Base-by-base conservation (phyloP, 2,329 filamentous ascomycete genomes). In the Aspergillus luchuensis region DNA sequence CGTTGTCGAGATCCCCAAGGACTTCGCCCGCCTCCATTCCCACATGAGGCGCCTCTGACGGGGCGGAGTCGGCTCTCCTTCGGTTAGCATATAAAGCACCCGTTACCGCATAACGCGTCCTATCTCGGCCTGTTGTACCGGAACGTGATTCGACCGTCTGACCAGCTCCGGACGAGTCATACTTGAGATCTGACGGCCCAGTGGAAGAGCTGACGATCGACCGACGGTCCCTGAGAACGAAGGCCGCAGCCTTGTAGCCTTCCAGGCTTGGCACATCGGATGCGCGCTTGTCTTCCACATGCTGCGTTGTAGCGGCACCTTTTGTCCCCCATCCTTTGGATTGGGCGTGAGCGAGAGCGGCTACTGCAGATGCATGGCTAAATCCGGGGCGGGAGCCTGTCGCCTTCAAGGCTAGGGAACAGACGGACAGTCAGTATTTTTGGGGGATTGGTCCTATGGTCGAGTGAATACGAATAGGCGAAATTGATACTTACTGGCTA, bases 21-120 rank as follows among this genome's bases (percentile, higher is more conserved):
- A 82, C 75, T 51, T 80, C 80, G 2, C 86, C 87, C 2, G 91
- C 91, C 28, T 91, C 91, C 64, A 85, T 90, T 30, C 94, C 78
- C 3, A 91, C 91, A 54, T 69, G 69, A 4, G 67, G 55, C 13
- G 67, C 87, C 83, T 61, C 87, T 79, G 72, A 87, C 84, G 88
- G 87, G 10, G 83, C 85, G 0, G 90, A 92, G 21, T 83, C 85
- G 6, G 91, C 84, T 63, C 90, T 84, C 61, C 83, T 84, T 60
- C 88, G 84, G 50, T 77, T 79, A 28, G 79, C 81, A 28, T 85
- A 81, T 78, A 92, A 88, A n/a, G 91, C 91, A 28, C 87, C 91
- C 53, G 89, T 89, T 11, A 92, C 92, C 45, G 92, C 92, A 38
- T 85, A 79, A 50, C 94, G 80, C 1, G 92, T 92, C 61, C 86